A percentile compares a stretch with the other conserved stretches of the same genome.
phyloP scores from a whole-genome alignment of 441 rosid genomes.

The Arabidopsis lyrata region DNA sequence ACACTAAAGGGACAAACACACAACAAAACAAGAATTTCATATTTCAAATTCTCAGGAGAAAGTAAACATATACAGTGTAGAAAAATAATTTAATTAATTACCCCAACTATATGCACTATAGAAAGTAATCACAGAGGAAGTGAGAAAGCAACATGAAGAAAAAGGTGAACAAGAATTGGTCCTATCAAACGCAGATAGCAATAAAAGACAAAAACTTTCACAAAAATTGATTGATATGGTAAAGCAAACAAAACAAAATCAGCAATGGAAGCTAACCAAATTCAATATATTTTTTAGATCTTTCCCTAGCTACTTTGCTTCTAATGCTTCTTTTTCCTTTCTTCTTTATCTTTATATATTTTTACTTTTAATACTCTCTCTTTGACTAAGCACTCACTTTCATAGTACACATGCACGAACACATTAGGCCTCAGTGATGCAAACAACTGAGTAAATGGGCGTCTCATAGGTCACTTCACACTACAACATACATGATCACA shows the following conservation, averaged over 20 bases:
- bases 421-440: constrained; percentile 35
- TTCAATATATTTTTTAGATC: constrained; percentile 18
- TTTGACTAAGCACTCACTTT: constrained; percentile 47
- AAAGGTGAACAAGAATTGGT: constrained; percentile 19
- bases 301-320: constrained; percentile 24
- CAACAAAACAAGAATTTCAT: background rate
- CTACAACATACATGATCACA: constrained; percentile 26
- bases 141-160: constrained; percentile 26
- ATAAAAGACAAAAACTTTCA: constrained; percentile 46
- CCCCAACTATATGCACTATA: constrained; percentile 5
- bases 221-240: constrained; percentile 23
- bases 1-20: constrained; percentile 1
- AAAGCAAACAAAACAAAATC: constrained; percentile 25
- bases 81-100: background rate
- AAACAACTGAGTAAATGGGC: constrained; percentile 36
- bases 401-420: constrained; percentile 46
- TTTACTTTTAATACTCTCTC: constrained; percentile 22
- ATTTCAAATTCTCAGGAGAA: constrained; percentile 6
- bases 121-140: background rate
- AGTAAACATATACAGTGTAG: constrained; percentile 11
- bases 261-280: constrained; percentile 35
- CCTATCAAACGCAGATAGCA: constrained; percentile 39
- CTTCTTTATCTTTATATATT: background rate
- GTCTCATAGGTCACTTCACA: constrained; percentile 40
- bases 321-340: constrained; percentile 22